Conservation (phyloP, 768 basidiomycete genomes). For the Amanita pallidorosea region DNA sequence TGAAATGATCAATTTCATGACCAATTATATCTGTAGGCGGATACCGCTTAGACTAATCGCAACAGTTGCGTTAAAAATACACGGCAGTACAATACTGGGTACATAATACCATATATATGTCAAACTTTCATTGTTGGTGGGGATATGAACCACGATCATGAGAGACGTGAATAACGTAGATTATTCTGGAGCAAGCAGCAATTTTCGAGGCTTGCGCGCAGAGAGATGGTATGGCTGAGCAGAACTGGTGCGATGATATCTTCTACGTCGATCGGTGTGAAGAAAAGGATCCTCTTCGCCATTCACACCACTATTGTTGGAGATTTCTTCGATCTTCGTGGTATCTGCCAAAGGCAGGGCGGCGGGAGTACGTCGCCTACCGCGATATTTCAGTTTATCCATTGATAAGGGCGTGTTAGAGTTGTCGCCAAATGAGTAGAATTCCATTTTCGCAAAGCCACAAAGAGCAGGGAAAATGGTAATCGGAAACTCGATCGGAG, state of each 20-base stretch:
- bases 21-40: too few relatives aligned
- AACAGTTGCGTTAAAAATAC: too few relatives aligned
- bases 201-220: not conserved
- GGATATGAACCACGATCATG: not conserved
- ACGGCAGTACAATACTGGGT: too few relatives aligned
- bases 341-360: not conserved
- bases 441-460: not conserved
- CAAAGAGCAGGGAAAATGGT: not conserved
- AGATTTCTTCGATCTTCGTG: not conserved
- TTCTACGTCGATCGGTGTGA: not conserved
- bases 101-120: too few relatives aligned
- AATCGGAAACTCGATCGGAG: not conserved
- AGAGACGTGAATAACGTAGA: not conserved
- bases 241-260: not conserved
- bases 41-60: too few relatives aligned
- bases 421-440: not conserved
- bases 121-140: too few relatives aligned
- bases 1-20: too few relatives aligned
- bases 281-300: not conserved
- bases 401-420: not conserved
- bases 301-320: not conserved
- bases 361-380: not conserved
- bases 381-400: not conserved
- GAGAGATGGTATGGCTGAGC: not conserved
- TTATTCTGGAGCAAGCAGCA: conserved; percentile 1